Evolutionary conservation across 75 land plant species (phyloP).

Genomic region (Cupressus sempervirens): DNA sequence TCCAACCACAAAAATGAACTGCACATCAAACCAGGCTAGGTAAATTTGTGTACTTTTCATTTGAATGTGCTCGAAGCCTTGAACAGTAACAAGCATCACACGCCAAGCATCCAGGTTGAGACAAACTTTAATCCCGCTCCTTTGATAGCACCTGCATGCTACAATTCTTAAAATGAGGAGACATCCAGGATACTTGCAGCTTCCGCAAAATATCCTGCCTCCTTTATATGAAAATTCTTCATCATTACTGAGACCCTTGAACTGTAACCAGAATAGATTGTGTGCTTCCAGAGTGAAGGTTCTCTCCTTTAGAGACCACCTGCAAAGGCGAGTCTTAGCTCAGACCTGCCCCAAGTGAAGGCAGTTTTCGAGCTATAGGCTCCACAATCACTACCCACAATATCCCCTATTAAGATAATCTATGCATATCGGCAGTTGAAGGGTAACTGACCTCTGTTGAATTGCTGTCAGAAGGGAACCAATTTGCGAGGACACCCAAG

Average conservation of each 20-base stretch:
- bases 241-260: slow-evolving; percentile 10
- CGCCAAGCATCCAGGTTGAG: slow-evolving; percentile 1
- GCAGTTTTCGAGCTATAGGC: slow-evolving; percentile 14
- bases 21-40: neutral
- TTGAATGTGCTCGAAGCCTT: neutral
- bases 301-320: slow-evolving; percentile 15
- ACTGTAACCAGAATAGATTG: slow-evolving; percentile 10
- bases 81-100: slow-evolving; percentile 5
- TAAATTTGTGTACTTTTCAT: neutral
- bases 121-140: slow-evolving; percentile 11
- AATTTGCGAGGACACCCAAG: slow-evolving; percentile 73
- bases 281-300: slow-evolving; percentile 13
- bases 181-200: slow-evolving; percentile 12
- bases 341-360: slow-evolving; percentile 11
- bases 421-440: neutral
- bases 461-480: slow-evolving; percentile 75
- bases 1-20: neutral
- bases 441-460: slow-evolving; percentile 51
- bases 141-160: slow-evolving; percentile 14
- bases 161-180: slow-evolving; percentile 11
- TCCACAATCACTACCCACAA: neutral
- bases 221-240: slow-evolving; percentile 1
- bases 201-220: slow-evolving; percentile 11
- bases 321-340: slow-evolving; percentile 14
- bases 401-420: neutral